Evolutionary conservation across 2,329 filamentous ascomycete species (phyloP).

Genomic region (Penicillium italicum): DNA sequence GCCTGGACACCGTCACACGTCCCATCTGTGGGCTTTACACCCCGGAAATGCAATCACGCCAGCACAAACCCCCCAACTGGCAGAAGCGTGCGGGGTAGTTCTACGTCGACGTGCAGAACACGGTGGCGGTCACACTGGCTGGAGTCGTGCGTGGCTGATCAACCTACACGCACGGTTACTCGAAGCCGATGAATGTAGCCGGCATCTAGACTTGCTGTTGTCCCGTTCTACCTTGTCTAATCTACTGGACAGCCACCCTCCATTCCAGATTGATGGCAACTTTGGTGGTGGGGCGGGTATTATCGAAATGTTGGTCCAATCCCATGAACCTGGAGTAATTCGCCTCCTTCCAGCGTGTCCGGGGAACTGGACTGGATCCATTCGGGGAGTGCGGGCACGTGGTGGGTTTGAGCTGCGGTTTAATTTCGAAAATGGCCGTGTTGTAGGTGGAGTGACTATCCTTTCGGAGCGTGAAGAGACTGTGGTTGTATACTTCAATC

Average conservation of each 20-base stretch:
- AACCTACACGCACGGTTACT: constrained; percentile 49
- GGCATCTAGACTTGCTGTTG: constrained; percentile 42
- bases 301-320: constrained; percentile 47
- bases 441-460: constrained; percentile 16
- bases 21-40: constrained; percentile 50
- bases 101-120: constrained; percentile 31
- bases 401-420: constrained; percentile 41
- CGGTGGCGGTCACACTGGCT: constrained; percentile 51
- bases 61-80: constrained; percentile 31
- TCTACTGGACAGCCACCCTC: constrained; percentile 46
- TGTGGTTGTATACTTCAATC: constrained; percentile 19
- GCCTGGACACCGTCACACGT: constrained; percentile 51
- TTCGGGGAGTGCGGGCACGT: constrained; percentile 36
- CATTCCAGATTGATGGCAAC: constrained; percentile 53
- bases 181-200: constrained; percentile 36
- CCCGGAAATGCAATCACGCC: constrained; percentile 44
- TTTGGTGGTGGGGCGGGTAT: constrained; percentile 50
- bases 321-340: constrained; percentile 33
- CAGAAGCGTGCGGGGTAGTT: constrained; percentile 28
- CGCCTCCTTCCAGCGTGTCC: constrained; percentile 42
- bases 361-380: constrained; percentile 33
- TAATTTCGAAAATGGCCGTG: constrained; percentile 32
- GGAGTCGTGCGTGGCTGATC: constrained; percentile 52
- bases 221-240: constrained; percentile 45
- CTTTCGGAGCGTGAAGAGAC: constrained; percentile 14